Conservation (phyloP, 192 early-diverging fungal species). For the Dimargaris cristalligena region DNA sequence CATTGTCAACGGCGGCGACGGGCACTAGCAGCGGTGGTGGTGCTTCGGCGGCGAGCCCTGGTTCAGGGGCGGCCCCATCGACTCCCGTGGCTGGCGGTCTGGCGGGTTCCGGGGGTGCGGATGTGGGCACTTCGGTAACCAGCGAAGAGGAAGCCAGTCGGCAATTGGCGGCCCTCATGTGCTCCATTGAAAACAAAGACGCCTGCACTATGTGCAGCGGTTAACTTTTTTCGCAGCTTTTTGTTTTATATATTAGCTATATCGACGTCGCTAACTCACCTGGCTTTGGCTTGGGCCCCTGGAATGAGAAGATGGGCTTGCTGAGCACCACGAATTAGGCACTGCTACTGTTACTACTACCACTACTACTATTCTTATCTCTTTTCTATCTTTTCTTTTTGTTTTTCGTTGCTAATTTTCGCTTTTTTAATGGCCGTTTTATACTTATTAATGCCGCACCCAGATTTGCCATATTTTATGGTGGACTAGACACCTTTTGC, state of each 20-base stretch:
- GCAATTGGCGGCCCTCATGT: conserved; percentile 48
- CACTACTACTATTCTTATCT: neutral
- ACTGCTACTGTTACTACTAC: neutral
- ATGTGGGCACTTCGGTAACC: conserved; percentile 21
- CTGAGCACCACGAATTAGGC: too few species aligned
- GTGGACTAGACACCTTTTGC: too few species aligned
- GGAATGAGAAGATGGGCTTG: too few species aligned
- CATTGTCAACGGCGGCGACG: conserved; percentile 19
- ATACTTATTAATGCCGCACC: conserved; percentile 3
- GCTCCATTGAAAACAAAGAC: conserved; percentile 85
- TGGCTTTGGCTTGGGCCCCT: too few species aligned
- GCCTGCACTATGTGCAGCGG: conserved; percentile 82
- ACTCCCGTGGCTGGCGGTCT: neutral
- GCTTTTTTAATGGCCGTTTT: conserved; percentile 2
- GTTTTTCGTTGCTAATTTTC: neutral
- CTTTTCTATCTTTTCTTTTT: conserved; percentile 10
- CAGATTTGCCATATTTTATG: too few species aligned
- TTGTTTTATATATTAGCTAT: neutral
- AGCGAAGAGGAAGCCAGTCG: conserved; percentile 32
- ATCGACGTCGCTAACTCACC: too few species aligned
- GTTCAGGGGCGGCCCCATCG: conserved; percentile 14
- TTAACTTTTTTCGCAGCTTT: conserved; percentile 20
- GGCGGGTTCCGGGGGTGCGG: conserved; percentile 11
- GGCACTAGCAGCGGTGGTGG: conserved; percentile 16
- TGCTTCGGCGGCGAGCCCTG: conserved; percentile 6